Percentiles rank a stretch among this genome's conserved stretches.
phyloP scores from a whole-genome alignment of 2,329 filamentous ascomycete genomes.

The Ascochyta koolunga region DNA sequence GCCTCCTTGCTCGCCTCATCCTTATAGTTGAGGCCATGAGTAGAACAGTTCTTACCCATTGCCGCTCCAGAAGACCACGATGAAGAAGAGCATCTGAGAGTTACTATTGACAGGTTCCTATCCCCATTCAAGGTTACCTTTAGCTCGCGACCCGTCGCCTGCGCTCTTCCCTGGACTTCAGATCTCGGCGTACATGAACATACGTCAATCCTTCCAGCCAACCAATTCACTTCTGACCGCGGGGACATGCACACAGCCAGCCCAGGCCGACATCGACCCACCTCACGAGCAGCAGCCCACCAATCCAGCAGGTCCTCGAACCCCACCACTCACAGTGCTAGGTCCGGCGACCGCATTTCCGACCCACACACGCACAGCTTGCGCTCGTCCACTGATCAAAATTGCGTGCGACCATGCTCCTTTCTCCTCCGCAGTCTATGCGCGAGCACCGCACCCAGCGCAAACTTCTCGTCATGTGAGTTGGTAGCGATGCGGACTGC shows the following conservation, averaged over 20 bases:
- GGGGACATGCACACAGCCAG: constrained; percentile 34
- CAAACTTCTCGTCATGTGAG: constrained; percentile 49
- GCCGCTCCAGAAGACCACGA: background rate
- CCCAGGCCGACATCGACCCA: constrained; percentile 32
- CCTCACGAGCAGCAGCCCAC: constrained; percentile 24
- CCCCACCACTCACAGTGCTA: constrained; percentile 27
- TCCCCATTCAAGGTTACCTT: background rate
- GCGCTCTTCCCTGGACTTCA: background rate
- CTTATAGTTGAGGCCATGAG: background rate
- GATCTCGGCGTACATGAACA: constrained; percentile 22
- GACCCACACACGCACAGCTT: constrained; percentile 47
- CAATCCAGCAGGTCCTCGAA: constrained; percentile 31
- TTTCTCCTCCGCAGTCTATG: constrained; percentile 40
- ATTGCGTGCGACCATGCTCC: constrained; percentile 45
- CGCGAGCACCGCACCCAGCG: constrained; percentile 48
- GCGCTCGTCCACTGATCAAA: constrained; percentile 48
- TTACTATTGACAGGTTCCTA: background rate
- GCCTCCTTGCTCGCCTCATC: constrained; percentile 22
- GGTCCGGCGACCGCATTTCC: constrained; percentile 37
- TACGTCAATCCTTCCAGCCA: constrained; percentile 24
- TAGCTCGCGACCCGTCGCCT: background rate
- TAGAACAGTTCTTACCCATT: background rate
- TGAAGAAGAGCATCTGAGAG: background rate
- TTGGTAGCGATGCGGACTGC: constrained; percentile 42
- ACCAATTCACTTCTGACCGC: constrained; percentile 27